Evolutionary conservation across 2,329 filamentous ascomycete species (phyloP).

Genomic region (Colletotrichum brevisporum): DNA sequence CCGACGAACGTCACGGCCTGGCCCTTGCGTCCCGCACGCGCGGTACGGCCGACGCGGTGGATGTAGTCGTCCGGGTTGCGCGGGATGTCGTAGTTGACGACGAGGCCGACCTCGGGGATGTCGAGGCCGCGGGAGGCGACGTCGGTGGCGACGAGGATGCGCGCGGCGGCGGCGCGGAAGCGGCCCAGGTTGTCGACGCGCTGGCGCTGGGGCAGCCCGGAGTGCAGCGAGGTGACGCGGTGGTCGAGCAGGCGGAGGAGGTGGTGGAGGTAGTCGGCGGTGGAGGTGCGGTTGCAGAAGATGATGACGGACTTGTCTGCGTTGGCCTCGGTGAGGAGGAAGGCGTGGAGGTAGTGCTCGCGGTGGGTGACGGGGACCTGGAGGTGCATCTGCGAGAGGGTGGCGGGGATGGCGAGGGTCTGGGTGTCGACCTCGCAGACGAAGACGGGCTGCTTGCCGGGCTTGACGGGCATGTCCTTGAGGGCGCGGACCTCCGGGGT

Average conservation of each 20-base stretch:
- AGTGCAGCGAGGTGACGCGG: slow-evolving; percentile 92
- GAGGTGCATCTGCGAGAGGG: slow-evolving; percentile 86
- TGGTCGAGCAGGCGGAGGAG: slow-evolving; percentile 88
- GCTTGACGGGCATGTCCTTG: slow-evolving; percentile 80
- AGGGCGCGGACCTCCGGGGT: slow-evolving; percentile 92
- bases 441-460: slow-evolving; percentile 83
- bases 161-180: slow-evolving; percentile 90
- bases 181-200: slow-evolving; percentile 89
- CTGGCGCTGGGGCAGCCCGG: slow-evolving; percentile 85
- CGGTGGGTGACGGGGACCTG: slow-evolving; percentile 92
- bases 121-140: slow-evolving; percentile 95
- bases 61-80: slow-evolving; percentile 98
- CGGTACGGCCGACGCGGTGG: slow-evolving; percentile 94
- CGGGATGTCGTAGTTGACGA: slow-evolving; percentile 96
- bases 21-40: slow-evolving; percentile 88
- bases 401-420: slow-evolving; percentile 82
- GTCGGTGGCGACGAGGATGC: slow-evolving; percentile 94
- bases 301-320: slow-evolving; percentile 85
- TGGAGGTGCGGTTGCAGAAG: slow-evolving; percentile 93
- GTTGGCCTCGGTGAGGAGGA: slow-evolving; percentile 85
- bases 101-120: slow-evolving; percentile 90
- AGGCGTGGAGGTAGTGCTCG: slow-evolving; percentile 93
- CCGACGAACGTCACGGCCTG: slow-evolving; percentile 91
- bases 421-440: slow-evolving; percentile 89
- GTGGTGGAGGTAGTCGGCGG: slow-evolving; percentile 90